Percentiles rank a stretch among this genome's conserved stretches.
These are phyloP conservation scores for Sphagnum magellanicum DNA, from an alignment of 228 moss, liverwort and hornwort genomes.

Conservation along the genomic window DNA sequence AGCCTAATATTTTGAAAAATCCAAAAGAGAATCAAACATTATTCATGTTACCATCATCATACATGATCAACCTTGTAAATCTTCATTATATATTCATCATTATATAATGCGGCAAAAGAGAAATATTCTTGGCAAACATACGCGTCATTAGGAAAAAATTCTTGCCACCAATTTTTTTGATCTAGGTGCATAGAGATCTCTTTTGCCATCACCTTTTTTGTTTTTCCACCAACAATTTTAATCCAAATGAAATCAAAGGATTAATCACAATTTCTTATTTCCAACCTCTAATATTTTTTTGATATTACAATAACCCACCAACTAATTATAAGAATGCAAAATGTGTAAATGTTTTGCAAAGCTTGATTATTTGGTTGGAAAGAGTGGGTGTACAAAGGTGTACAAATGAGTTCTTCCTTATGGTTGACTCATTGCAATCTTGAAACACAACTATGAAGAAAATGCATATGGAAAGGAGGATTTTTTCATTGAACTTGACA, in stretches of 20 bases:
- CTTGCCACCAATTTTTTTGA: conserved; percentile 25
- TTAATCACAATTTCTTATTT: no score
- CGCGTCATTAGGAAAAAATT: conserved; percentile 47
- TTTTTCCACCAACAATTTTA: conserved; percentile 38
- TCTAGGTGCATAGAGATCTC: no score
- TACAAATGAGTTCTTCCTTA: conserved; percentile 55
- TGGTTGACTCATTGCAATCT: conserved; percentile 79
- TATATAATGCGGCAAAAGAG: conserved; percentile 17
- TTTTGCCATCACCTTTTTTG: no score
- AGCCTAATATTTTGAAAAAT: conserved; percentile 30
- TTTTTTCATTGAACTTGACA: conserved; percentile 84
- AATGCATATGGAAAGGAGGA: conserved; percentile 80
- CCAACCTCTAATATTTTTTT: no score
- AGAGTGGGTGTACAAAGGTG: conserved; percentile 90
- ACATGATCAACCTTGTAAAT: conserved; percentile 7
- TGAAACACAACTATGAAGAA: conserved; percentile 77
- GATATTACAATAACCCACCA: no score
- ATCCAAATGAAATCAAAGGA: conserved; percentile 25
- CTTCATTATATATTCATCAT: conserved; percentile 46
- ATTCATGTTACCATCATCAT: no score
- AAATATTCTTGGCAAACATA: conserved; percentile 86
- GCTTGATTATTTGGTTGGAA: conserved; percentile 65
- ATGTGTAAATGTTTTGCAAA: conserved; percentile 22
- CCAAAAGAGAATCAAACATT: conserved; percentile 20
- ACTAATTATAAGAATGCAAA: no score